Base-by-base conservation (phyloP, 2,329 filamentous ascomycete species). In the Trichoderma semiorbis region DNA sequence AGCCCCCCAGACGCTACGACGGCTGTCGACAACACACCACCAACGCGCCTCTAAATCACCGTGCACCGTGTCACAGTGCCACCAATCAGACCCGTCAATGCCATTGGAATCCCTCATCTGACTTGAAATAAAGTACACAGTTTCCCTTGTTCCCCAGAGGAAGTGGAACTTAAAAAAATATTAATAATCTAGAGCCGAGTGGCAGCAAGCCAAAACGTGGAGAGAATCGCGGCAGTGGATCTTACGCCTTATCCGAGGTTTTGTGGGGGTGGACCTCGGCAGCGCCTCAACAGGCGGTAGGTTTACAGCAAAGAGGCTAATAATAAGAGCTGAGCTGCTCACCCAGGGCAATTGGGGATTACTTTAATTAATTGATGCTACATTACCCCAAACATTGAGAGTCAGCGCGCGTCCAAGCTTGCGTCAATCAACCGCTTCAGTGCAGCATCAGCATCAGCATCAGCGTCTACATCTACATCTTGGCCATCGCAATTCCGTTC, bases 231-330 rank as follows among this genome's bases (percentile, higher is more conserved):
- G 60, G 34, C 26, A 57, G 64, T 34, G 61, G 61, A 64, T 43
- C 34, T 12, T 28, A 30, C 32, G 39, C 66, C 53, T 39, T 53
- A 69, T 69, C 66, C 66, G 66, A 69, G 66, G 66, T 69, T 61
- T 62, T 69, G 66, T 69, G 66, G 66, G 66, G 66, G 66, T 62
- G 66, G 66, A 69, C 66, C 66, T 69, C 66, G 66, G 66, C 57
- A 61, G 55, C n/a, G 50, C 55, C 39, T 47, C 26, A 34, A 69
- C 26, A 36, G 55, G 26, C 30, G n/a, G 36, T 36, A 60, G 36
- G 55, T 50, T 50, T 50, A 1, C 43, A 50, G 43, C n/a, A 50
- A 50, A 50, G 32, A 39, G n/a, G 58, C 14, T 6, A 18, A 26
- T 30, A 28, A 50, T 50, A 50, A 36, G 36, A 64, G 26, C 39